phyloP scores from a whole-genome alignment of 2,329 filamentous ascomycete species.

The Fusarium chaquense region DNA sequence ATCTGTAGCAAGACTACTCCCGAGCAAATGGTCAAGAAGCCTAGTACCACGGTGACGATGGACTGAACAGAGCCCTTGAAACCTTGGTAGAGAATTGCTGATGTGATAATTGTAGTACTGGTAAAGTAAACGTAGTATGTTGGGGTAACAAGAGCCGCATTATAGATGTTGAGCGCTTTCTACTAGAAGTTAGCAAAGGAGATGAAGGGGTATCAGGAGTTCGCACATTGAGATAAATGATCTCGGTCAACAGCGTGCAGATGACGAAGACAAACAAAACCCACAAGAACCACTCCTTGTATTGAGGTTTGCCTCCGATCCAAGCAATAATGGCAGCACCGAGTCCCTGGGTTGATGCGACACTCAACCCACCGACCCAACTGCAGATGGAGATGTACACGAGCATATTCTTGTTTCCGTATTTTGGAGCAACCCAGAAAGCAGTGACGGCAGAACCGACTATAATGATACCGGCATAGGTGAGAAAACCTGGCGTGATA shows the following conservation, averaged over 20 bases:
- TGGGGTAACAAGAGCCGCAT: conserved; percentile 94
- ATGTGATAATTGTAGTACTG: conserved; percentile 93
- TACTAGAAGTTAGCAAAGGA: conserved; percentile 59
- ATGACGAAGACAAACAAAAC: conserved; percentile 92
- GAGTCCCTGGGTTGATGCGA: conserved; percentile 93
- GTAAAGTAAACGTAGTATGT: conserved; percentile 99
- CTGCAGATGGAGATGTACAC: conserved; percentile 98
- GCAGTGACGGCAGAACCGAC: conserved; percentile 78
- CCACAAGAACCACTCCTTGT: conserved; percentile 98
- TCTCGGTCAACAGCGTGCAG: conserved; percentile 88
- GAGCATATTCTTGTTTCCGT: conserved; percentile 97
- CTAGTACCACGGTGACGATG: conserved; percentile 91
- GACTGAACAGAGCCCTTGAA: conserved; percentile 87
- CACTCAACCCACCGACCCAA: conserved; percentile 91
- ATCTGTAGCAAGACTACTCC: conserved; percentile 93
- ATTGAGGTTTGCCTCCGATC: conserved; percentile 83
- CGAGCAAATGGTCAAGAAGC: conserved; percentile 92
- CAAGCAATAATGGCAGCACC: conserved; percentile 92
- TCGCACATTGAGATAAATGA: conserved; percentile 93
- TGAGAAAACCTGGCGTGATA: conserved; percentile 86
- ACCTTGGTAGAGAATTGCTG: conserved; percentile 89
- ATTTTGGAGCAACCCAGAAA: conserved; percentile 84
- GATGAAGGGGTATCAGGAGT: background rate
- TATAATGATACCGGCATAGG: conserved; percentile 85
- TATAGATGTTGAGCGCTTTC: conserved; percentile 99